A percentile compares a stretch with the other conserved stretches of the same genome.
These are phyloP conservation scores for Chondrus crispus DNA, from an alignment of 23 red algal genomes.

Conservation along the genomic window DNA sequence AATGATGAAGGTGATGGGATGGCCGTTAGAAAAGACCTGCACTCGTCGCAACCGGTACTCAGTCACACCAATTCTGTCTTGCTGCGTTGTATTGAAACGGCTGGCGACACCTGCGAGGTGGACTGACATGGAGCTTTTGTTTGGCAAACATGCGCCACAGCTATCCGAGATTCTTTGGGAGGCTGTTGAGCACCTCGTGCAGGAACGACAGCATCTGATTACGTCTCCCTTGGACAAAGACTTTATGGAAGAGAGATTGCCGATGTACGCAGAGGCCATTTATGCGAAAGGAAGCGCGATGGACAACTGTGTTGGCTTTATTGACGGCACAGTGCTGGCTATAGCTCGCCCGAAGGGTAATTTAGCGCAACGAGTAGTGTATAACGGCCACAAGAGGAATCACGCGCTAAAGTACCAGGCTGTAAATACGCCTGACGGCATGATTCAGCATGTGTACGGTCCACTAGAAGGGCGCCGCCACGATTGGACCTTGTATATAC, in stretches of 20 bases:
- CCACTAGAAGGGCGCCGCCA: slow-evolving; percentile 13
- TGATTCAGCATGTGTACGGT: neutral
- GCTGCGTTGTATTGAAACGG: slow-evolving; percentile 11
- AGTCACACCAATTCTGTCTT: neutral
- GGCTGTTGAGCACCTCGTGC: neutral
- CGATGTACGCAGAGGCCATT: neutral
- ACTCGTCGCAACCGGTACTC: slow-evolving; percentile 5
- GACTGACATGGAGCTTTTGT: slow-evolving; percentile 1
- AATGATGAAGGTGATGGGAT: neutral
- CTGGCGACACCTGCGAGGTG: slow-evolving; percentile 6
- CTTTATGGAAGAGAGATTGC: neutral
- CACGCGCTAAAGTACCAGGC: slow-evolving; percentile 2
- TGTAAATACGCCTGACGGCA: neutral
- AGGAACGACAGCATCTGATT: neutral
- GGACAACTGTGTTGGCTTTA: neutral
- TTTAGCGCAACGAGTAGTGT: neutral
- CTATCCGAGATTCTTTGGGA: slow-evolving; percentile 14
- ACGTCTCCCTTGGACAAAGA: neutral
- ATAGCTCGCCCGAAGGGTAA: neutral
- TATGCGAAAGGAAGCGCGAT: neutral
- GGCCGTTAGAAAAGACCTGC: neutral
- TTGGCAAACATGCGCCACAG: slow-evolving; percentile 17
- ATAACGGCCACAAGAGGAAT: slow-evolving; percentile 20
- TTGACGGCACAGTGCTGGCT: neutral
- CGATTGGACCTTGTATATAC: slow-evolving; percentile 6